These are phyloP conservation scores for Leccinum boreale DNA, from an alignment of 768 basidiomycete species.

Conservation along the genomic window DNA sequence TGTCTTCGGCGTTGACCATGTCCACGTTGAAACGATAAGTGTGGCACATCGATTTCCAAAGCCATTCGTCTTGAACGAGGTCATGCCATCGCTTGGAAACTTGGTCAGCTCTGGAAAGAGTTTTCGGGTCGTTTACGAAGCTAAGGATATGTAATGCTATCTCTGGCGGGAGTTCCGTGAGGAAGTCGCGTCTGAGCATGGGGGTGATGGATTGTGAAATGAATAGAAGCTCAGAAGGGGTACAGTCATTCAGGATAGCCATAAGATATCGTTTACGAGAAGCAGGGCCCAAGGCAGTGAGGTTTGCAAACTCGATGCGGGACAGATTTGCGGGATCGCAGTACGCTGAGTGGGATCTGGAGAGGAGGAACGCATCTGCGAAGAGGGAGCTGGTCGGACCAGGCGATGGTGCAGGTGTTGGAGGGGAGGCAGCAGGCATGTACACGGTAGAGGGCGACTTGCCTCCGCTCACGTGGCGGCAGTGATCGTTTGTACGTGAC, in stretches of 20 bases:
- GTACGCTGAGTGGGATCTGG: constrained; percentile 6
- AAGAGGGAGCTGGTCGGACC: constrained; percentile 49
- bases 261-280: constrained; percentile 51
- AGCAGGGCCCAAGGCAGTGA: constrained; percentile 34
- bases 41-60: constrained; percentile 78
- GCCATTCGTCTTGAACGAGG: constrained; percentile 68
- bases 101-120: constrained; percentile 63
- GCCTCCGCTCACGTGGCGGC: constrained; percentile 13
- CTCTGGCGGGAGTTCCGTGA: constrained; percentile 60
- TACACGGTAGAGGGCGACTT: constrained; percentile 37
- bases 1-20: constrained; percentile 18
- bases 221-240: constrained; percentile 60
- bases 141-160: constrained; percentile 70
- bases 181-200: constrained; percentile 61
- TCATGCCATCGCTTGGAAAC: constrained; percentile 73
- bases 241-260: constrained; percentile 50
- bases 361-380: constrained; percentile 24
- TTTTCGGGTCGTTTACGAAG: constrained; percentile 72
- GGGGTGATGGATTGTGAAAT: constrained; percentile 63
- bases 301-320: constrained; percentile 32
- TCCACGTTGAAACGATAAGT: constrained; percentile 46
- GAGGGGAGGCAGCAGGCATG: constrained; percentile 55
- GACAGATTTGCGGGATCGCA: constrained; percentile 27
- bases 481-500: constrained; percentile 14
- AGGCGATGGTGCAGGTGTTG: constrained; percentile 63